phyloP scores from a whole-genome alignment of 108 stramenopile species.

The Discostella pseudostelligera region DNA sequence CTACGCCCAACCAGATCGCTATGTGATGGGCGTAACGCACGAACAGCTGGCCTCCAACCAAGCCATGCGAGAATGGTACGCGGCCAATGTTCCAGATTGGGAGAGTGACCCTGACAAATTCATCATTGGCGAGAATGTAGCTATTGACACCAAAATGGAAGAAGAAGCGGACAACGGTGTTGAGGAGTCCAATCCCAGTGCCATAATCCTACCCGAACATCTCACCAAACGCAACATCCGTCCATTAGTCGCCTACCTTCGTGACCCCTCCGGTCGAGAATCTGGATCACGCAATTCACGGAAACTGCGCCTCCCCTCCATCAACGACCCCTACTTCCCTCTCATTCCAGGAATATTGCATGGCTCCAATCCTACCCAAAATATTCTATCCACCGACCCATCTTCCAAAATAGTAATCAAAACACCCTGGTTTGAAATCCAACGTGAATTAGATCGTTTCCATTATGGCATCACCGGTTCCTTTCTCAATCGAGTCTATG shows the following conservation, averaged over 20 bases:
- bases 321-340: conserved; percentile 29
- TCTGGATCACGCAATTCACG: conserved; percentile 43
- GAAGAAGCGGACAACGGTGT: conserved; percentile 4
- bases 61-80: conserved; percentile 28
- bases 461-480: conserved; percentile 28
- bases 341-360: conserved; percentile 77
- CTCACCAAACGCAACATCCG: conserved; percentile 47
- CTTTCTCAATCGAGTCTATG: conserved; percentile 73
- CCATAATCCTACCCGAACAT: conserved; percentile 18
- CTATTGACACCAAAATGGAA: not conserved
- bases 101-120: conserved; percentile 16
- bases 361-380: conserved; percentile 67
- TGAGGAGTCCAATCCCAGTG: not conserved
- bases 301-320: conserved; percentile 33
- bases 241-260: conserved; percentile 44
- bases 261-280: conserved; percentile 34
- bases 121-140: conserved; percentile 13
- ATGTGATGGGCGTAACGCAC: conserved; percentile 40
- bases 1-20: conserved; percentile 23
- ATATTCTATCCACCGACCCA: conserved; percentile 45
- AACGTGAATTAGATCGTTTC: conserved; percentile 78
- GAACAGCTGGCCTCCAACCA: conserved; percentile 39
- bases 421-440: conserved; percentile 69
- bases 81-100: conserved; percentile 30
- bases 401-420: conserved; percentile 56